phyloP scores from a whole-genome alignment of 768 basidiomycete genomes.

The Goffeauzyma gilvescens region DNA sequence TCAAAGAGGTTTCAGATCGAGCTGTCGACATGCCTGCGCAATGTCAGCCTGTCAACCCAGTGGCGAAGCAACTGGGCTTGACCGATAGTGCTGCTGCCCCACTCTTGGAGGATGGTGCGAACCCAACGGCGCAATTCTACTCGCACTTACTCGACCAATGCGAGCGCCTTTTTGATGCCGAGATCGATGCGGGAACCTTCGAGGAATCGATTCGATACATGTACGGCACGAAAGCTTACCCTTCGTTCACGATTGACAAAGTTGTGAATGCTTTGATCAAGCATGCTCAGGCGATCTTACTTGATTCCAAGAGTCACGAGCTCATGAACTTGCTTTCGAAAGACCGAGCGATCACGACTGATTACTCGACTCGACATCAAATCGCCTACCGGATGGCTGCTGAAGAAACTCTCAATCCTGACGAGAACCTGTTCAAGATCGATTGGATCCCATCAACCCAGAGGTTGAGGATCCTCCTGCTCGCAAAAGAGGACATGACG shows the following conservation, averaged over 20 bases:
- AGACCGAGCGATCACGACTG: constrained; percentile 36
- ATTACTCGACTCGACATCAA: constrained; percentile 29
- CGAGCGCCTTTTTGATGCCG: constrained; percentile 82
- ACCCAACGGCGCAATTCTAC: constrained; percentile 55
- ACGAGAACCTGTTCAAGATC: constrained; percentile 36
- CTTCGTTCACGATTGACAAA: constrained; percentile 85
- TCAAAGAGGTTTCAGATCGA: constrained; percentile 57
- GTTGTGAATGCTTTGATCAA: constrained; percentile 73
- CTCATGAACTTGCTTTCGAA: constrained; percentile 56
- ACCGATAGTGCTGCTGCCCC: constrained; percentile 41
- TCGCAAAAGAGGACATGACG: constrained; percentile 36
- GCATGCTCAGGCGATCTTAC: constrained; percentile 74
- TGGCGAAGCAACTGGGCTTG: constrained; percentile 64
- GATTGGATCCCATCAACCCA: constrained; percentile 23
- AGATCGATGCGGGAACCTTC: constrained; percentile 75
- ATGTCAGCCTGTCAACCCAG: constrained; percentile 41
- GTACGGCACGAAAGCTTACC: constrained; percentile 52
- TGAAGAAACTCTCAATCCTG: constrained; percentile 32
- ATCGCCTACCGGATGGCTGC: constrained; percentile 35
- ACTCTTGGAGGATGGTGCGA: constrained; percentile 23
- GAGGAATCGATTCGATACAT: constrained; percentile 85
- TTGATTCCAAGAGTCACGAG: constrained; percentile 72
- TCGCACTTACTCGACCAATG: constrained; percentile 71
- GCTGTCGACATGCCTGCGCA: constrained; percentile 35
- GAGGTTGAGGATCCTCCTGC: constrained; percentile 27